Base-by-base conservation (phyloP, 352 stramenopile species). In the Pythium chondricola region DNA sequence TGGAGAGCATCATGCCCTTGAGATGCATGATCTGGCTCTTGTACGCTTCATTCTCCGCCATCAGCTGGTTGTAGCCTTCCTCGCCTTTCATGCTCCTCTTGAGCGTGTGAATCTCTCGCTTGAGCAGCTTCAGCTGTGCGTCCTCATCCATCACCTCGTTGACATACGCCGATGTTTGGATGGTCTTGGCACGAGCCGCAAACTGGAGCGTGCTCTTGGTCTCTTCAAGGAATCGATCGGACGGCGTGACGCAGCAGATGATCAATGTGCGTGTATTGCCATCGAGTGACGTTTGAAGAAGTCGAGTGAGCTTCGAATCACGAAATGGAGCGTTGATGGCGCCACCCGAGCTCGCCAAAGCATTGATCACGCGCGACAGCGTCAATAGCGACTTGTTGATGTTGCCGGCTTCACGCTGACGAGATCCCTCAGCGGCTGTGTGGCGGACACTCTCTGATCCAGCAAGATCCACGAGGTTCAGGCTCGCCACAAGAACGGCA, bases 391-490 rank as follows among this genome's bases (percentile, higher is more conserved):
- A 97, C 69, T 96, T 89, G 72, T 98, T 98, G 71, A 98, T 99
- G 60, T 97, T 98, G 20, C 85, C 83, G 32, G 93, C 93, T 61
- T 99, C 96, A 56, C 97, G 96, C 66, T 97, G 88, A 30, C 93
- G 83, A 38, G 94, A 80, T 10, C 96, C 97, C 32, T 95, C 96
- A 1, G 95, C 93, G 6, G 83, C 91, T 25, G 96, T 99, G 63
- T 98, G 85, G 36, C 95, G 75, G 46, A 98, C 80, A 69, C 93
- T 98, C 66, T 99, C 97, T 2, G 88, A 98, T 14, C 97, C 97
- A 1, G 97, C 97, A 3, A 99, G 77, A 70, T 99, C 96, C 24
- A 99, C 96, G 31, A 99, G 76, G 49, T 96, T 98, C 6, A 99
- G 70, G 22, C 88, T 96, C 3, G 90, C 96, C 6, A 99, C 88